A percentile compares a stretch with the other conserved stretches of the same genome.
Evolutionary conservation across 1,139 yeast genomes (phyloP).

Genomic region (Debaryomyces subglobosus): DNA sequence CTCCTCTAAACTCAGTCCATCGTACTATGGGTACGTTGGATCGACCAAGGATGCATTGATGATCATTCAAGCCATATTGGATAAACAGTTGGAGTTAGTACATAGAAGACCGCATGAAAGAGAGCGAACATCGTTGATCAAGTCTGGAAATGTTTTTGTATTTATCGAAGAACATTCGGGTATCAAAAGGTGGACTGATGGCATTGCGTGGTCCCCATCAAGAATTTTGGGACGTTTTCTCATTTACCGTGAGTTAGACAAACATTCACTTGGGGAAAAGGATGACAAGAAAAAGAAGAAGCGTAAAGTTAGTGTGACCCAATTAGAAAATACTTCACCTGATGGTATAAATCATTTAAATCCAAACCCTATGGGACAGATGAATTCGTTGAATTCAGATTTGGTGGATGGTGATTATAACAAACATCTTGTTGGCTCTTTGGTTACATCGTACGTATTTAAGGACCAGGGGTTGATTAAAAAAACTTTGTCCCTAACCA

Average conservation of each 20-base stretch:
- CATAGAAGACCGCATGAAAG: conserved; percentile 81
- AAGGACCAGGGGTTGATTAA: conserved; percentile 79
- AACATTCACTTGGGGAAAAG: conserved; percentile 42
- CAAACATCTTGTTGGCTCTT: conserved; percentile 54
- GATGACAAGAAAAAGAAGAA: conserved; percentile 37
- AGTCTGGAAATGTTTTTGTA: conserved; percentile 81
- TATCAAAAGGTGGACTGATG: conserved; percentile 93
- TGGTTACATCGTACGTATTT: conserved; percentile 64
- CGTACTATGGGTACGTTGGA: conserved; percentile 77
- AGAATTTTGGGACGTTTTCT: conserved; percentile 82
- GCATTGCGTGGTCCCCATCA: conserved; percentile 90
- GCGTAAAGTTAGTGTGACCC: conserved; percentile 27
- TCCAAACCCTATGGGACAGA: conserved; percentile 15
- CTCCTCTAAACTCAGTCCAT: conserved; percentile 46
- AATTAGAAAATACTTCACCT: conserved; percentile 10
- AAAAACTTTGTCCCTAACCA: conserved; percentile 71
- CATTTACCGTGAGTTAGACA: conserved; percentile 78
- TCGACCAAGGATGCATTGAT: conserved; percentile 82
- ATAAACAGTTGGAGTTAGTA: conserved; percentile 63
- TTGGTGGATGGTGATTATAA: conserved; percentile 16
- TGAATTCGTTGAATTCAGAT: conserved; percentile 7
- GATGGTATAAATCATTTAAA: conserved; percentile 4
- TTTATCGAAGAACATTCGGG: conserved; percentile 83
- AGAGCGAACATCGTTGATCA: conserved; percentile 67
- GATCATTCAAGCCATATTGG: conserved; percentile 76